Evolutionary conservation across 208 protist species (phyloP).

Genomic region (Hexamita inflata): DNA sequence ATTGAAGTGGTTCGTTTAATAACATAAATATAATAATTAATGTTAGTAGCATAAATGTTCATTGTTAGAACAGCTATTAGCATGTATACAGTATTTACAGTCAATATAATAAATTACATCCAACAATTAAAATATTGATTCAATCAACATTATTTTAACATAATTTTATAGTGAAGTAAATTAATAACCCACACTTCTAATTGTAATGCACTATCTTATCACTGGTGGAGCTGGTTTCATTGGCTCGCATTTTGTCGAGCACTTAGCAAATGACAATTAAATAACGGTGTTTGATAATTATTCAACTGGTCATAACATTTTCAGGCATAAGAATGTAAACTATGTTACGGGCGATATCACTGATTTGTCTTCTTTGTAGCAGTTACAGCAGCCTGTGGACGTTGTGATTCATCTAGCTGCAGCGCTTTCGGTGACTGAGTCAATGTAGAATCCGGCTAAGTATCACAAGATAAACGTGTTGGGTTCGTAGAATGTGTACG

Average conservation of each 20-base stretch:
- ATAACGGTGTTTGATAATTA: conserved; percentile 73
- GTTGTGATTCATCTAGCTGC: conserved; percentile 39
- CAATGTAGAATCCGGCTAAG: conserved; percentile 31
- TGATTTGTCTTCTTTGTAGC: not conserved
- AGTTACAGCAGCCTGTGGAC: not conserved
- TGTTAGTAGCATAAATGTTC: too few species aligned
- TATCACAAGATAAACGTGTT: conserved; percentile 34
- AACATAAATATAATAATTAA: too few species aligned
- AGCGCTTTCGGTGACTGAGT: conserved; percentile 39
- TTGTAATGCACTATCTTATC: conserved; percentile 38
- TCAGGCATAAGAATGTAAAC: conserved; percentile 48
- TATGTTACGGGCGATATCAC: conserved; percentile 25
- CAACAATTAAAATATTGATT: too few species aligned
- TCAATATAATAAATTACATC: too few species aligned
- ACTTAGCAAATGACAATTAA: conserved; percentile 51
- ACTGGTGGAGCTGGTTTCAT: conserved; percentile 81
- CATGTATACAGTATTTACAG: too few species aligned
- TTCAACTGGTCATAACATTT: conserved; percentile 56
- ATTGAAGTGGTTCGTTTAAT: too few species aligned
- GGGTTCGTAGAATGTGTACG: conserved; percentile 32
- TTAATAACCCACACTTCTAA: too few species aligned
- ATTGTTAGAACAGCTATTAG: too few species aligned
- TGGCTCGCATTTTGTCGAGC: conserved; percentile 68
- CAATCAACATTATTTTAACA: too few species aligned
- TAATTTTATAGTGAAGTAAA: too few species aligned